A percentile compares a stretch with the other conserved stretches of the same genome.
phyloP scores from a whole-genome alignment of 2,329 filamentous ascomycete species.

The Curvularia verruculosa region DNA sequence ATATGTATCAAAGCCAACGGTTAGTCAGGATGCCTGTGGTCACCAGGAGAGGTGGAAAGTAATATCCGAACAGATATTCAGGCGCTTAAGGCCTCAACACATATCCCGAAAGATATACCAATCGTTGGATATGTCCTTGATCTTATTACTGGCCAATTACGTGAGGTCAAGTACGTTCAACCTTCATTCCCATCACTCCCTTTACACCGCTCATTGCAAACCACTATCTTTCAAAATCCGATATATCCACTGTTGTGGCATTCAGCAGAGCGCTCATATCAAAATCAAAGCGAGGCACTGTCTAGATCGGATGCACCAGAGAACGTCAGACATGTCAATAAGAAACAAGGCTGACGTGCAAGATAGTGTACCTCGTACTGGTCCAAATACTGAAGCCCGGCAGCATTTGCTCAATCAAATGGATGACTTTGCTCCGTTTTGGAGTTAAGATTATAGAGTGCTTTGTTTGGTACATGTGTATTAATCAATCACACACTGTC shows the following conservation, averaged over 20 bases:
- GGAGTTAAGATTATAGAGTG: slow-evolving; percentile 12
- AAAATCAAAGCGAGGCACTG: not conserved
- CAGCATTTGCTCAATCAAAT: slow-evolving; percentile 19
- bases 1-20: not conserved
- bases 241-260: not conserved
- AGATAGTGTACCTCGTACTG: slow-evolving; percentile 20
- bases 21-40: slow-evolving; percentile 17
- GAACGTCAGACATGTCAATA: not conserved
- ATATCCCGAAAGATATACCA: slow-evolving; percentile 24
- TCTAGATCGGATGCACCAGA: not conserved
- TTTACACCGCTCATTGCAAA: not conserved
- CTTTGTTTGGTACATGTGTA: not conserved
- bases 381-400: slow-evolving; percentile 21
- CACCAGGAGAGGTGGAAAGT: slow-evolving; percentile 13
- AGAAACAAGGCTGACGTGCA: slow-evolving; percentile 9
- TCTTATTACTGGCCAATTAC: slow-evolving; percentile 14
- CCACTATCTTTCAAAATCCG: not conserved
- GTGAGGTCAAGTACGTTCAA: slow-evolving; percentile 31
- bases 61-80: slow-evolving; percentile 25
- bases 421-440: slow-evolving; percentile 34
- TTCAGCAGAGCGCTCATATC: not conserved
- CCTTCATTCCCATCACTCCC: not conserved
- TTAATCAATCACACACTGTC: not conserved
- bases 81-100: slow-evolving; percentile 14
- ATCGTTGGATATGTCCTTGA: slow-evolving; percentile 32